These are phyloP conservation scores for Monosporozyma solicola DNA, from an alignment of 805 yeast species.

Conservation along the genomic window DNA sequence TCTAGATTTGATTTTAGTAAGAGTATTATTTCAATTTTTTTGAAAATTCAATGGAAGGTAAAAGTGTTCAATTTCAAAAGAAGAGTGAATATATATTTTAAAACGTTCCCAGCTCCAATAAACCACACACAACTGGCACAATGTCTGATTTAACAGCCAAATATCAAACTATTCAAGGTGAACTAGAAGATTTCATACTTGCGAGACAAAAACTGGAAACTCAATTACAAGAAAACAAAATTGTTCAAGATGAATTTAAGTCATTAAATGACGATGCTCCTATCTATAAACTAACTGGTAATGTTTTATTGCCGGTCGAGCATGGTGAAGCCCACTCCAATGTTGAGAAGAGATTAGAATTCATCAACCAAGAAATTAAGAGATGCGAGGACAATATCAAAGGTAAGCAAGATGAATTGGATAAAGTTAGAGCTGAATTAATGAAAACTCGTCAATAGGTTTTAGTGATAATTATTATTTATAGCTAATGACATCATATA, in stretches of 20 bases:
- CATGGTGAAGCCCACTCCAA: constrained; percentile 70
- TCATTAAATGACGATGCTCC: constrained; percentile 57
- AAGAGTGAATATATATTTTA: neutral
- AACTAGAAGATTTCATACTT: constrained; percentile 45
- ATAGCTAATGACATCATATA: neutral
- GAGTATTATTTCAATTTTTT: neutral
- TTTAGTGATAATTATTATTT: neutral
- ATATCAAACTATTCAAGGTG: constrained; percentile 38
- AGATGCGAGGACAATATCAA: constrained; percentile 68
- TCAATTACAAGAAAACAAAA: constrained; percentile 87
- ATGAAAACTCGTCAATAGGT: constrained; percentile 34
- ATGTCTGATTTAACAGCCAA: constrained; percentile 3
- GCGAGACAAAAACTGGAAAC: constrained; percentile 86
- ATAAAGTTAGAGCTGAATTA: constrained; percentile 47
- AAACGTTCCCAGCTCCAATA: neutral
- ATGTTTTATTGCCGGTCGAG: constrained; percentile 86
- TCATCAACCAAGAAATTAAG: constrained; percentile 67
- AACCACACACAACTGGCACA: neutral
- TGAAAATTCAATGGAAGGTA: neutral
- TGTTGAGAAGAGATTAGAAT: constrained; percentile 84
- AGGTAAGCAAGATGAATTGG: constrained; percentile 45
- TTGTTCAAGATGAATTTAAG: constrained; percentile 76
- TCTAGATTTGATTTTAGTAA: neutral
- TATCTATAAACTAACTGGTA: constrained; percentile 85
- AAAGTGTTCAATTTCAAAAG: neutral